Percentiles rank a stretch among this genome's conserved stretches.
Evolutionary conservation across 1,284 basidiomycete genomes (phyloP).

Genomic region (Heterobasidion irregulare): DNA sequence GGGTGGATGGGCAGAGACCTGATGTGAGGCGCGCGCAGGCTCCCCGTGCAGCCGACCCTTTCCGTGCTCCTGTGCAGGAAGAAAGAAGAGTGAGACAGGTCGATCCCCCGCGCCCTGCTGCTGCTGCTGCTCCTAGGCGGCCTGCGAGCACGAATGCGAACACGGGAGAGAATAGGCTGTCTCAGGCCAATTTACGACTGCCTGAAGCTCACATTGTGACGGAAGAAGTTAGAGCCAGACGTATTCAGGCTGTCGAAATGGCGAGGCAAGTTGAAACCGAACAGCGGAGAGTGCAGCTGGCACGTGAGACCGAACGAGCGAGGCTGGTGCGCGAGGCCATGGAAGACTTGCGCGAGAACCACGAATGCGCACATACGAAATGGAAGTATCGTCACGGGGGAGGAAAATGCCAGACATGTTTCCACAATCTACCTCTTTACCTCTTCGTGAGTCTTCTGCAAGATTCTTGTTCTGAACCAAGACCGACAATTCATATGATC

Average conservation of each 20-base stretch:
- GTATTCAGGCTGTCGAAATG: background rate
- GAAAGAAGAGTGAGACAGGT: background rate
- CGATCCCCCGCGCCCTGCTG: background rate
- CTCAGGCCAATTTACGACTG: too few relatives aligned
- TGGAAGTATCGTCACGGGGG: slow-evolving; percentile 22
- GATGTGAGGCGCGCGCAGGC: background rate
- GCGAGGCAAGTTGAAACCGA: background rate
- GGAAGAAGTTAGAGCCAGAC: too few relatives aligned
- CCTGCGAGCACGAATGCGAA: background rate
- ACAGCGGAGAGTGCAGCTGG: background rate
- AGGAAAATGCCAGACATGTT: slow-evolving; percentile 26
- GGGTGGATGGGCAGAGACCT: slow-evolving; percentile 11
- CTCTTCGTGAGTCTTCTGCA: slow-evolving; percentile 22
- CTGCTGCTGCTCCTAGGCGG: background rate
- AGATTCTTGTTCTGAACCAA: background rate
- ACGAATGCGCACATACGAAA: slow-evolving; percentile 24
- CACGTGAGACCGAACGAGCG: background rate
- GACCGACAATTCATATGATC: background rate
- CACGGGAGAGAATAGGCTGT: too few relatives aligned
- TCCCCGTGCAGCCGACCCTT: background rate
- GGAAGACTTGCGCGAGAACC: slow-evolving; percentile 25
- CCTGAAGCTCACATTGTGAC: too few relatives aligned
- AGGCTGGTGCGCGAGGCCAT: slow-evolving; percentile 19
- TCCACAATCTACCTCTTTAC: slow-evolving; percentile 18
- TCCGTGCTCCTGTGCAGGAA: background rate